Percentiles rank a stretch among this genome's conserved stretches.
Evolutionary conservation across 2,329 filamentous ascomycete species (phyloP).

Genomic region (Fusarium newnesense): DNA sequence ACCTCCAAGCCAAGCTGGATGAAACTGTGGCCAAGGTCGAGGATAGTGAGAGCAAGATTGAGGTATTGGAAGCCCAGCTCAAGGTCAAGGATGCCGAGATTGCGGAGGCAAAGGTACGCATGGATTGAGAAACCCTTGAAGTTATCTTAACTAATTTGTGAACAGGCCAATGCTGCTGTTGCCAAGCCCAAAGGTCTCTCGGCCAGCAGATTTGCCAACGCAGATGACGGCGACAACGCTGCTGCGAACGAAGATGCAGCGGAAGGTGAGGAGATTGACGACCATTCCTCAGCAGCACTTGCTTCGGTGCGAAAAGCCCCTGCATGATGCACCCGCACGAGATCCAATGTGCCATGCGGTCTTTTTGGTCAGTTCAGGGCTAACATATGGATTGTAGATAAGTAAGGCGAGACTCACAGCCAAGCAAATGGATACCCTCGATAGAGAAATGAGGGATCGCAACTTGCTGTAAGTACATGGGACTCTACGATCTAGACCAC

Average conservation of each 20-base stretch:
- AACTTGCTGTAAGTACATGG: slow-evolving; percentile 58
- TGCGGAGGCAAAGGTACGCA: slow-evolving; percentile 67
- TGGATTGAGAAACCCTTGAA: background rate
- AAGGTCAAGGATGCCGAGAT: slow-evolving; percentile 73
- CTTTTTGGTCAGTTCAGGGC: slow-evolving; percentile 2
- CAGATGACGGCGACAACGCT: slow-evolving; percentile 50
- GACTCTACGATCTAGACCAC: background rate
- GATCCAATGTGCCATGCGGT: slow-evolving; percentile 32
- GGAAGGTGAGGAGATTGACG: slow-evolving; percentile 70
- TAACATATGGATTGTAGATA: slow-evolving; percentile 49
- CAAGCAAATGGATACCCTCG: slow-evolving; percentile 63
- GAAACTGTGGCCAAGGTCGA: slow-evolving; percentile 57
- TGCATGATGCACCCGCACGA: slow-evolving; percentile 53
- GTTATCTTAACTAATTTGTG: background rate
- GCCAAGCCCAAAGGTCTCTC: slow-evolving; percentile 62
- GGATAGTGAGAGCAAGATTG: slow-evolving; percentile 59
- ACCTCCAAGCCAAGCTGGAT: slow-evolving; percentile 60
- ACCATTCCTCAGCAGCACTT: slow-evolving; percentile 72
- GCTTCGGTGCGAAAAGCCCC: slow-evolving; percentile 71
- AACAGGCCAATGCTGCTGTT: slow-evolving; percentile 57
- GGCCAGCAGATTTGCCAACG: slow-evolving; percentile 64
- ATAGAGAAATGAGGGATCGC: slow-evolving; percentile 66
- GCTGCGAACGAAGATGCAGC: slow-evolving; percentile 52
- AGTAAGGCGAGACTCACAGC: slow-evolving; percentile 57
- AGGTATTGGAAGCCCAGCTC: slow-evolving; percentile 64